A percentile compares a stretch with the other conserved stretches of the same genome.
Evolutionary conservation across 2,329 filamentous ascomycete genomes (phyloP).

Genomic region (Pseudocercospora pini-densiflorae): DNA sequence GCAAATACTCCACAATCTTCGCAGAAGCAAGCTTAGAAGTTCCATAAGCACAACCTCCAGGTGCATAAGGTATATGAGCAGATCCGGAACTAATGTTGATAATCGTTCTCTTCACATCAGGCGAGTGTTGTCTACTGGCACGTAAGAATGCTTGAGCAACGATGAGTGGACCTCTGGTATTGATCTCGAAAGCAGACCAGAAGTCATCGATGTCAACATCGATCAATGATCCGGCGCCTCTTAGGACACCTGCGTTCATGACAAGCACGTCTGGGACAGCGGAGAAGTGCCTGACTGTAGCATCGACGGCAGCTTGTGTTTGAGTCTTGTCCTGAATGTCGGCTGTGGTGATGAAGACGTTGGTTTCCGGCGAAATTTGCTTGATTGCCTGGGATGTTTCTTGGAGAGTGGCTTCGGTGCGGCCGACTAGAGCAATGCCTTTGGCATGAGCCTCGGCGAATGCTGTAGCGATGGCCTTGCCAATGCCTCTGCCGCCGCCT

Average conservation of each 20-base stretch:
- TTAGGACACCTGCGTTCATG: constrained; percentile 22
- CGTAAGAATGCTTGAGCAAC: constrained; percentile 11
- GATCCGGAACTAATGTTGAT: constrained; percentile 43
- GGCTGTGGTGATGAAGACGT: constrained; percentile 20
- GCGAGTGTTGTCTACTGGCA: constrained; percentile 7
- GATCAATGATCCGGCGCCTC: constrained; percentile 12
- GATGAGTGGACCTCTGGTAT: constrained; percentile 9
- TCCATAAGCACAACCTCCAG: constrained; percentile 13
- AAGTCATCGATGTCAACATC: constrained; percentile 8
- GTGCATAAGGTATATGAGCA: constrained; percentile 37
- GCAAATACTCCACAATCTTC: constrained; percentile 13
- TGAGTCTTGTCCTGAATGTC: constrained; percentile 19
- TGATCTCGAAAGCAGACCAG: constrained; percentile 1
- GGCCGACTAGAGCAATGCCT: constrained; percentile 26
- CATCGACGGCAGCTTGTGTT: constrained; percentile 16
- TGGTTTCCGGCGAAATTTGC: constrained; percentile 7
- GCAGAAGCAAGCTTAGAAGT: constrained; percentile 13
- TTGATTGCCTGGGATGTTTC: constrained; percentile 17
- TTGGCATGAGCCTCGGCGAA: constrained; percentile 27
- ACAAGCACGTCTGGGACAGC: constrained; percentile 23
- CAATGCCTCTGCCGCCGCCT: constrained; percentile 27
- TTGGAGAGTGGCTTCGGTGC: constrained; percentile 22
- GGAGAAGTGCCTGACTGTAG: constrained; percentile 4
- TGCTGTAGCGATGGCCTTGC: constrained; percentile 25
- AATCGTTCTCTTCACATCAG: constrained; percentile 6